These are phyloP conservation scores for Rhynchospora pubera DNA, from an alignment of 176 grass and related monocot species.

Conservation along the genomic window DNA sequence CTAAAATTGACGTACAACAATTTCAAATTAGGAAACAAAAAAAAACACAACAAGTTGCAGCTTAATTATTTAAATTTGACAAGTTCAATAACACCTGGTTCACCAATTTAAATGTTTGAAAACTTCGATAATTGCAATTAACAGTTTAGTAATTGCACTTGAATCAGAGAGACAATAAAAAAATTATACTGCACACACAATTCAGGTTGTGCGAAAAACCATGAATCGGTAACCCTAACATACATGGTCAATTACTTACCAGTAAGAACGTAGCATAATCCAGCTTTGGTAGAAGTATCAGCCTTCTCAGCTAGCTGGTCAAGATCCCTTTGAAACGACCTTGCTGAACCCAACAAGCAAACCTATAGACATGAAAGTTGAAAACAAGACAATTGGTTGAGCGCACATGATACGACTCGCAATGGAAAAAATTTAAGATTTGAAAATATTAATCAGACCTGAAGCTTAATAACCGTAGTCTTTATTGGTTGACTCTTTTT, in stretches of 20 bases:
- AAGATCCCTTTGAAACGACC: constrained; percentile 95
- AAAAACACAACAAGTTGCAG: too few relatives aligned
- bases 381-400: not conserved
- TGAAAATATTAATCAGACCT: constrained; percentile 35
- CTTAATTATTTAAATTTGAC: too few relatives aligned
- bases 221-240: not conserved
- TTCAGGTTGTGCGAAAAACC: not conserved
- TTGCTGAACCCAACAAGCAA: constrained; percentile 85
- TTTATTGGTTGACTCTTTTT: too few relatives aligned
- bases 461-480: constrained; percentile 88
- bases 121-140: too few relatives aligned
- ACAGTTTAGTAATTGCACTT: not conserved
- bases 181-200: not conserved
- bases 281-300: constrained; percentile 82
- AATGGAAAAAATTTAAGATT: not conserved
- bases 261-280: constrained; percentile 76
- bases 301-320: constrained; percentile 89
- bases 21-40: too few relatives aligned
- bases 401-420: not conserved
- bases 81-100: too few relatives aligned
- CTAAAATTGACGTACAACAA: too few relatives aligned
- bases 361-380: constrained; percentile 34
- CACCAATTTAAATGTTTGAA: too few relatives aligned
- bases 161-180: not conserved
- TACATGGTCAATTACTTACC: constrained; percentile 34